phyloP scores from a whole-genome alignment of 495 filamentous ascomycete genomes.

The Lophiotrema nucula region DNA sequence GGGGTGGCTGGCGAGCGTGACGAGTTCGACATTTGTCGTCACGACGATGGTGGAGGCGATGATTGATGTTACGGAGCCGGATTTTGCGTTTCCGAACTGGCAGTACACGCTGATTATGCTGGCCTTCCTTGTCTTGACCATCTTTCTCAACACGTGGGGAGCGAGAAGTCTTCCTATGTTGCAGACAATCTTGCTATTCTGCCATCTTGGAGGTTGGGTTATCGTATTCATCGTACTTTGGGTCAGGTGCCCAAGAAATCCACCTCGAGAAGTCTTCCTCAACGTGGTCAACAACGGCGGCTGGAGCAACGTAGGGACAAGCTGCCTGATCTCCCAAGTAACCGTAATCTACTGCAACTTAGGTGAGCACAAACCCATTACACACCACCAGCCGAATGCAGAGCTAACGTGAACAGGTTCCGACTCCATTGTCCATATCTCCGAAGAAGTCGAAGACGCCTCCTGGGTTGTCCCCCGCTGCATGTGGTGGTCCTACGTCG shows the following conservation, averaged over 20 bases:
- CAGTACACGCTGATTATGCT: conserved; percentile 46
- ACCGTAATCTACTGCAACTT: conserved; percentile 44
- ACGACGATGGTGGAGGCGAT: conserved; percentile 43
- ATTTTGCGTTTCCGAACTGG: conserved; percentile 38
- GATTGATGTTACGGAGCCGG: conserved; percentile 34
- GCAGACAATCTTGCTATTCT: conserved; percentile 43
- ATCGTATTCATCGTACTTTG: conserved; percentile 41
- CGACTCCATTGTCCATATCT: conserved; percentile 31
- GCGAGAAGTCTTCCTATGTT: conserved; percentile 44
- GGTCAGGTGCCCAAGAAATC: conserved; percentile 39
- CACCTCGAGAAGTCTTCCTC: conserved; percentile 38
- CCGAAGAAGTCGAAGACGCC: conserved; percentile 40
- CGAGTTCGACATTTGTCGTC: conserved; percentile 43
- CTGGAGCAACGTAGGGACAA: conserved; percentile 40
- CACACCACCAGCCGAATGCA: not conserved
- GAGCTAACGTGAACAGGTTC: conserved; percentile 8
- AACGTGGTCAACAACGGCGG: conserved; percentile 41
- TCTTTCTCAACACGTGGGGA: conserved; percentile 46
- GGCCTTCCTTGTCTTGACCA: conserved; percentile 38
- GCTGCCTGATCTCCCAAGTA: conserved; percentile 44
- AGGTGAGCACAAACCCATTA: conserved; percentile 24
- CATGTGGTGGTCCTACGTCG: conserved; percentile 34
- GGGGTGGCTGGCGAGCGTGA: conserved; percentile 43
- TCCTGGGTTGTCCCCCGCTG: conserved; percentile 31
- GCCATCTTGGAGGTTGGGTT: conserved; percentile 47